phyloP scores from a whole-genome alignment of 306 rosid genomes.

The Dalbergia oliveri region DNA sequence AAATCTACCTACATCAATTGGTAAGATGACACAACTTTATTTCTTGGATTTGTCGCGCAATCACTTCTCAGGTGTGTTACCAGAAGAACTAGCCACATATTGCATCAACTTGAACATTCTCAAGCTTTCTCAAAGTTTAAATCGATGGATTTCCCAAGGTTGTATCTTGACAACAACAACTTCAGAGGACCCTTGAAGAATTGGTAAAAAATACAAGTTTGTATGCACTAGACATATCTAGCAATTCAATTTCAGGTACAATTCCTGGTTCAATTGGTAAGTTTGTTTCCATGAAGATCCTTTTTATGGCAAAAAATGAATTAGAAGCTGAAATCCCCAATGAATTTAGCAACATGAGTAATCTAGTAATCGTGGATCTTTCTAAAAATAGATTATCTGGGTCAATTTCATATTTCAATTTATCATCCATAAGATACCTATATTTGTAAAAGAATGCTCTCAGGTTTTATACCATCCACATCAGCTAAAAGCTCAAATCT shows the following conservation, averaged over 20 bases:
- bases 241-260: background rate
- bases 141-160: rapidly evolving
- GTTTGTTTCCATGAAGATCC: no score
- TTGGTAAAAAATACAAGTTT: background rate
- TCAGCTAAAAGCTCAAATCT: background rate
- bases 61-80: no score
- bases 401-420: background rate
- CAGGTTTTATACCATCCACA: background rate
- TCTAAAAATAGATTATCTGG: background rate
- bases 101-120: no score
- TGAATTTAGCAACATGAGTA: background rate
- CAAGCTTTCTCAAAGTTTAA: background rate
- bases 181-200: background rate
- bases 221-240: background rate
- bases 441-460: background rate
- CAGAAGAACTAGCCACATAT: no score
- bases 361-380: background rate
- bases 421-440: background rate
- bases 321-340: background rate
- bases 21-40: no score
- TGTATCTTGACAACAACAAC: background rate
- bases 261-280: background rate
- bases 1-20: no score
- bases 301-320: background rate
- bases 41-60: no score